Base-by-base conservation (phyloP, 768 basidiomycete genomes). In the Pleurotus pulmonarius region DNA sequence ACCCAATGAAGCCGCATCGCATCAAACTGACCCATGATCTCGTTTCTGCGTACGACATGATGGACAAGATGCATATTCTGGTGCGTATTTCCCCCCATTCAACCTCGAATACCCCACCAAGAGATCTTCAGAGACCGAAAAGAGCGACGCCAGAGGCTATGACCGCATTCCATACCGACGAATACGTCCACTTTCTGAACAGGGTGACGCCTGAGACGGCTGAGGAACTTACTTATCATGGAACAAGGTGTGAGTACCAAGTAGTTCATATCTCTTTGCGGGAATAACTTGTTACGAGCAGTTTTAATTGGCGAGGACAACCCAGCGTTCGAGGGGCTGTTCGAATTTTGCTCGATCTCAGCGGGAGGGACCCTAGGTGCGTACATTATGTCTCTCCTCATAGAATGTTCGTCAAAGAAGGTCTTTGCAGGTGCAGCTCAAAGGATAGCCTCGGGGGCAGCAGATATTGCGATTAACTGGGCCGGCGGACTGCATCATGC, bases 401-500 rank as follows among this genome's bases (percentile, higher is more conserved):
- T 59, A 48, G n/a, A 39, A 57, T 44, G 7, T 39, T 40, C 24
- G 18, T 38, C 54, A 44, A 29, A 15, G 55, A 29, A 44, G 4
- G 8, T 22, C 4, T 52, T 55, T 40, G 8, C 49, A 58, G 18
- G 58, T 41, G 29, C 47, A 52, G 41, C 55, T 47, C 44, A 61
- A 56, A 54, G 38, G 40, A 39, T 43, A 43, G 34, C n/a, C 39
- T 58, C 38, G 59, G 97, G 97, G 45, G 97, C 97, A 40, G 95
- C 97, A 69, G 97, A 99, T 69, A 98, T 98, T 63, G 97, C 97
- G 3, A 86, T 99, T 55, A 99, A 99, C 66, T 99, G 97, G 97
- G 96, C 97, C 7, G 97, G 97, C 12, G 97, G 97, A 13, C 77
- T 99, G 45, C 97, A 99, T 69, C 97, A 99, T 67, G 94, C 97